These are phyloP conservation scores for Penicillium brevicompactum DNA, from an alignment of 2,329 filamentous ascomycete genomes.

Conservation along the genomic window DNA sequence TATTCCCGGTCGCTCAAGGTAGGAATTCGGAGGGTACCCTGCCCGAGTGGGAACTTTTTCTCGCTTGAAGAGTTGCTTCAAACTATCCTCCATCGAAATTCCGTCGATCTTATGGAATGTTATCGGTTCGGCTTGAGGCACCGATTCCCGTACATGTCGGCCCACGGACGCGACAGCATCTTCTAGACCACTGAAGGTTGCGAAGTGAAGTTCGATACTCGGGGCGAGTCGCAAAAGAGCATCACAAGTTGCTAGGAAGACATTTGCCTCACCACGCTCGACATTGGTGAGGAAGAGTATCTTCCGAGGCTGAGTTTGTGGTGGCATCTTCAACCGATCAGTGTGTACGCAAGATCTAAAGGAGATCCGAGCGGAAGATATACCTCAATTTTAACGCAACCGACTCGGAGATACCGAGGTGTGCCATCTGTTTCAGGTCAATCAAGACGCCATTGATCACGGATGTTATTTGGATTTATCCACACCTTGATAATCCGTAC, in stretches of 20 bases:
- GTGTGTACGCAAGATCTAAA: neutral
- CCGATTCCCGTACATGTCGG: neutral
- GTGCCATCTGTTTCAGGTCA: neutral
- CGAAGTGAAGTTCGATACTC: neutral
- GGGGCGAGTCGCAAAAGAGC: neutral
- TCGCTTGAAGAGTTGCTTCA: neutral
- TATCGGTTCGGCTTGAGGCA: neutral
- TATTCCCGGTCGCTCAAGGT: neutral
- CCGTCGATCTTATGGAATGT: constrained; percentile 2
- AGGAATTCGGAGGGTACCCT: neutral
- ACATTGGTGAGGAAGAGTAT: constrained; percentile 1
- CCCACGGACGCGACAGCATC: neutral
- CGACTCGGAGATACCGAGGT: neutral
- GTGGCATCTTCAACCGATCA: neutral
- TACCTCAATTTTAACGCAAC: neutral
- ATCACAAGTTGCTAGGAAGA: constrained; percentile 2
- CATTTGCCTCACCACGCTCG: neutral
- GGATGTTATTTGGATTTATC: neutral
- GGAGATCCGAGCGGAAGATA: neutral
- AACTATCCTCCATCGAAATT: neutral
- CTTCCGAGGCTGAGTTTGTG: neutral
- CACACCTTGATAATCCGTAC: neutral
- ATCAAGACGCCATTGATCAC: neutral
- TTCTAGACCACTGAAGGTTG: neutral
- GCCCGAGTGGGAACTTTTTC: neutral